Evolutionary conservation across 1,284 basidiomycete genomes (phyloP).

Genomic region (Cyathus pygmaeus): DNA sequence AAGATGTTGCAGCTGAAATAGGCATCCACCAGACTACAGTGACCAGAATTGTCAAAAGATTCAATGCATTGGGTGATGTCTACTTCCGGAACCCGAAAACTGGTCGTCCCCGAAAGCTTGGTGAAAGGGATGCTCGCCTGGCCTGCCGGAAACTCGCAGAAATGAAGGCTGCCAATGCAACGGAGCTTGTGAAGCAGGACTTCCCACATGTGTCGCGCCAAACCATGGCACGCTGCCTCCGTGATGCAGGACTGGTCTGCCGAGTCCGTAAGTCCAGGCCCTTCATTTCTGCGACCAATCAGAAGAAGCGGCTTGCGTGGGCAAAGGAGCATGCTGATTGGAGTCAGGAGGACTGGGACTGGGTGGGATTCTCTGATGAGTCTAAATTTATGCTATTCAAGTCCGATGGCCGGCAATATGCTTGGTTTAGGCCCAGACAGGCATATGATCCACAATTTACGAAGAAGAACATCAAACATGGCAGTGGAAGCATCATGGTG

Average conservation of each 20-base stretch:
- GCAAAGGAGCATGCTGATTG: constrained; percentile 1
- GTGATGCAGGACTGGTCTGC: constrained; percentile 1
- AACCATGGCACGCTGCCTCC: constrained; percentile 4
- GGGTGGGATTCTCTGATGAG: constrained; percentile 10
- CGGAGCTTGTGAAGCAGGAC: constrained; percentile 5
- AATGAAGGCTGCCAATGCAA: constrained; percentile 3
- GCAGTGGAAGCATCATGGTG: constrained; percentile 13
- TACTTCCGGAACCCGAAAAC: too few relatives aligned
- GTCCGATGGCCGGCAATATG: constrained; percentile 10
- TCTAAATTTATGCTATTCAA: constrained; percentile 7
- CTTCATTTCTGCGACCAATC: constrained; percentile 5
- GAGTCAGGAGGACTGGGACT: too few relatives aligned
- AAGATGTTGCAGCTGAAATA: not conserved
- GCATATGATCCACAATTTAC: constrained; percentile 4
- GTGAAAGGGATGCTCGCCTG: too few relatives aligned
- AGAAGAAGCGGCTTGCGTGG: not conserved
- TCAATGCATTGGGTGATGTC: too few relatives aligned
- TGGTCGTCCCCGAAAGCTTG: too few relatives aligned
- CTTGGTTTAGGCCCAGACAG: constrained; percentile 1
- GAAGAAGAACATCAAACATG: constrained; percentile 9
- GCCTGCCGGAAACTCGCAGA: too few relatives aligned
- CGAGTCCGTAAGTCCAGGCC: constrained; percentile 1
- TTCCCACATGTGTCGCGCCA: constrained; percentile 6
- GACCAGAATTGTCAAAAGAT: too few relatives aligned
- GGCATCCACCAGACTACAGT: not conserved